Evolutionary conservation across 1,284 basidiomycete species (phyloP).

Genomic region (Apiotrichum sp.): DNA sequence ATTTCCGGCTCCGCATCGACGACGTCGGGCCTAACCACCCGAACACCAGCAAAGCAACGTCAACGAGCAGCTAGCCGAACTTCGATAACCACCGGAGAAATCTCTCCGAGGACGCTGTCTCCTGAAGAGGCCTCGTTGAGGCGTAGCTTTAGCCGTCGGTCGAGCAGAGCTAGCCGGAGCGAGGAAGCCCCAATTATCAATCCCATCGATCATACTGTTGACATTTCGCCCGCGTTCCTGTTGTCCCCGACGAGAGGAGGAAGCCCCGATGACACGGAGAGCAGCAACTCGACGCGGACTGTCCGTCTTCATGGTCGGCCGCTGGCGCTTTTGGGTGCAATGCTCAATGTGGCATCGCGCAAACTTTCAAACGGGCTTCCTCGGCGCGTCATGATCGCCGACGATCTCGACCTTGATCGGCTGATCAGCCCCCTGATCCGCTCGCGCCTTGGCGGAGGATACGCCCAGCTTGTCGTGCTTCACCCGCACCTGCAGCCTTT

Average conservation of each 20-base stretch:
- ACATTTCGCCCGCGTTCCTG: constrained; percentile 12
- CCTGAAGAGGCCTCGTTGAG: not conserved
- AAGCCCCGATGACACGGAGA: too few species aligned
- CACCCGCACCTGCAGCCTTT: constrained; percentile 40
- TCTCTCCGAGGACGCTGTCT: not conserved
- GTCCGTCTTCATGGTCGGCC: constrained; percentile 37
- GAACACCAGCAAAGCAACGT: not conserved
- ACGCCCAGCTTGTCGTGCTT: constrained; percentile 27
- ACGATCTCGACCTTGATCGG: constrained; percentile 27
- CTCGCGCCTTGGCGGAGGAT: constrained; percentile 25
- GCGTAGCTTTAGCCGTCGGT: not conserved
- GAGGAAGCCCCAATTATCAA: constrained; percentile 1
- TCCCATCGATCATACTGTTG: constrained; percentile 28
- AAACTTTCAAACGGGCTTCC: constrained; percentile 15
- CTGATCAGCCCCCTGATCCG: constrained; percentile 23
- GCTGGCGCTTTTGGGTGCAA: constrained; percentile 30
- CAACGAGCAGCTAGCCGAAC: not conserved
- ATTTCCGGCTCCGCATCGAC: not conserved
- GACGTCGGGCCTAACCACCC: not conserved
- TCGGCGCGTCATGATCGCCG: constrained; percentile 13
- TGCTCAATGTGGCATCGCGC: constrained; percentile 34
- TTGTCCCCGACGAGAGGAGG: not conserved
- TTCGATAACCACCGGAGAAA: not conserved
- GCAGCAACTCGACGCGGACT: constrained; percentile 6
- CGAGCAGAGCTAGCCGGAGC: not conserved